A percentile compares a stretch with the other conserved stretches of the same genome.
These are phyloP conservation scores for Trypanosoma rangeli DNA, from an alignment of 208 protist species.

Conservation along the genomic window DNA sequence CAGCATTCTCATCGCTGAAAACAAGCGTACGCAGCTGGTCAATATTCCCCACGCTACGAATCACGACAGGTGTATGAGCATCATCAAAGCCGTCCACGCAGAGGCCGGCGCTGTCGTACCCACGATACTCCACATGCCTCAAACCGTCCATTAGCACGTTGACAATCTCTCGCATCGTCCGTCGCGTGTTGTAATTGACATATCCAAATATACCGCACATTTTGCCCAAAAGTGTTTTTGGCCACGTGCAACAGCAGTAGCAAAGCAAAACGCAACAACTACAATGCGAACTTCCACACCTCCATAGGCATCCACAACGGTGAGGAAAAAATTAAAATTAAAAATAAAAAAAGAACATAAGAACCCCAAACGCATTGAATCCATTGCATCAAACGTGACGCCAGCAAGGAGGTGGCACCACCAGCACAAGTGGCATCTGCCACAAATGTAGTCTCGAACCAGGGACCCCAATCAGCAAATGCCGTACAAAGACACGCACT, in stretches of 20 bases:
- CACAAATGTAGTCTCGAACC: background rate
- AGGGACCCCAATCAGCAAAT: background rate
- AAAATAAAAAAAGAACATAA: conserved; percentile 9
- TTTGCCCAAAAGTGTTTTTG: background rate
- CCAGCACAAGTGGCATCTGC: background rate
- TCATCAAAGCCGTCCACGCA: conserved; percentile 46
- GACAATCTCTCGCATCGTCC: conserved; percentile 57
- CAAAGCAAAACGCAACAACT: background rate
- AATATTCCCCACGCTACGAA: conserved; percentile 89
- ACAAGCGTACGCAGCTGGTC: conserved; percentile 44
- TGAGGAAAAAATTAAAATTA: conserved; percentile 2
- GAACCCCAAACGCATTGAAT: background rate
- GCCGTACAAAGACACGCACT: background rate
- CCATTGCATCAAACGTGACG: background rate
- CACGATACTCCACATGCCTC: conserved; percentile 93
- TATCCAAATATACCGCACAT: conserved; percentile 94
- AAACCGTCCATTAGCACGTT: conserved; percentile 82
- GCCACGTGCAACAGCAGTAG: background rate
- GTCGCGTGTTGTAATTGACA: conserved; percentile 38
- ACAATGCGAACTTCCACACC: background rate
- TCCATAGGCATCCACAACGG: background rate
- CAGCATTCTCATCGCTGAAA: conserved; percentile 3
- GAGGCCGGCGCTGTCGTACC: conserved; percentile 96
- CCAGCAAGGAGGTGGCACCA: background rate
- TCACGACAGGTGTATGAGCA: conserved; percentile 29